Conservation (phyloP, 306 rosid species). For the Glycyrrhiza uralensis region DNA sequence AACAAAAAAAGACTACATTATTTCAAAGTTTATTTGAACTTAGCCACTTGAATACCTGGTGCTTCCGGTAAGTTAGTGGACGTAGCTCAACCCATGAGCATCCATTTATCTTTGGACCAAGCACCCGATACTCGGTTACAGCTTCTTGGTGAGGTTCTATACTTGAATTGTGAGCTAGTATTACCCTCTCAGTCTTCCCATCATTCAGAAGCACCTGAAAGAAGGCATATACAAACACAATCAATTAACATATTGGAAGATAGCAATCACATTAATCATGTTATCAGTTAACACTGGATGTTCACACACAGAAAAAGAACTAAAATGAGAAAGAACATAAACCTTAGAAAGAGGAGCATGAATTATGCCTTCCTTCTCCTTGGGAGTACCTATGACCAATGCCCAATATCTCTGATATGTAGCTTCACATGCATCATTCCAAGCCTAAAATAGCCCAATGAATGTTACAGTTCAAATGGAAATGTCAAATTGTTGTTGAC, state of each 20-base stretch:
- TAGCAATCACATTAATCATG: constrained; percentile 10
- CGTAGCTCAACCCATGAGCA: constrained; percentile 93
- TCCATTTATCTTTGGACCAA: constrained; percentile 89
- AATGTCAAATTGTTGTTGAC: background rate
- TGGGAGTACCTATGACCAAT: constrained; percentile 81
- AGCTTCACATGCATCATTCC: constrained; percentile 74
- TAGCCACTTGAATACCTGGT: no score
- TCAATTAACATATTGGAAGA: constrained; percentile 10
- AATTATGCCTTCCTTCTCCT: constrained; percentile 78
- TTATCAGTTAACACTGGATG: constrained; percentile 4
- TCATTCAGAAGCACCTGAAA: constrained; percentile 81
- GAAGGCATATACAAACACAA: background rate
- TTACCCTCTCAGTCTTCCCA: constrained; percentile 93
- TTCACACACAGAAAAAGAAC: background rate
- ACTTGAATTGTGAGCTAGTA: constrained; percentile 65
- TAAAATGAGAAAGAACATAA: constrained; percentile 17
- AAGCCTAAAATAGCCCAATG: constrained; percentile 47
- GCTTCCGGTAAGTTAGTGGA: constrained; percentile 82
- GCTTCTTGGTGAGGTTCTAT: constrained; percentile 88
- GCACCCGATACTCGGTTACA: constrained; percentile 81
- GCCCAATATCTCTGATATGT: constrained; percentile 91
- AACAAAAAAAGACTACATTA: background rate
- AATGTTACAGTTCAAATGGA: background rate
- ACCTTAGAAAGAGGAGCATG: constrained; percentile 94
- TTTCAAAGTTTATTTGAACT: background rate